Conservation (phyloP, 208 protist genomes). For the Strigomonas culicis region DNA sequence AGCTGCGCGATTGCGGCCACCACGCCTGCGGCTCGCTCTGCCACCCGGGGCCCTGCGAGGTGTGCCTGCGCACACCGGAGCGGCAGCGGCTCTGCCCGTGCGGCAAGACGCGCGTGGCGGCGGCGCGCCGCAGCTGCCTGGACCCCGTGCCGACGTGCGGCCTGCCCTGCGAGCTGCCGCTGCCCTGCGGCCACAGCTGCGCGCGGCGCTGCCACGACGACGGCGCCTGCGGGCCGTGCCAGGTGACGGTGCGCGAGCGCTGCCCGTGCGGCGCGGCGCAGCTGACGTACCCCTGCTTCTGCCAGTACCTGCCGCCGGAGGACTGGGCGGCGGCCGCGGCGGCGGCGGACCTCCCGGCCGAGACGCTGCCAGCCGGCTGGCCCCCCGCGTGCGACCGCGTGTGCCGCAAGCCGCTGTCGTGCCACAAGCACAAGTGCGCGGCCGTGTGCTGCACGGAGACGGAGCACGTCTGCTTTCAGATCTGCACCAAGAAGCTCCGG, state of each 20-base stretch:
- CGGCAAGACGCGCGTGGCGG: constrained; percentile 29
- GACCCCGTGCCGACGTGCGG: constrained; percentile 87
- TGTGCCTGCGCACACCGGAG: constrained; percentile 51
- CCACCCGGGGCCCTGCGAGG: constrained; percentile 70
- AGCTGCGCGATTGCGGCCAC: constrained; percentile 74
- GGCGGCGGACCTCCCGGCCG: constrained; percentile 10
- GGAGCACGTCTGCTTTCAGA: constrained; percentile 77
- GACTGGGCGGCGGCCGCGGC: constrained; percentile 47
- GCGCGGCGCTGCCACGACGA: constrained; percentile 71
- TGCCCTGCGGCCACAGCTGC: constrained; percentile 86
- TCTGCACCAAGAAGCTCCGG: constrained; percentile 78
- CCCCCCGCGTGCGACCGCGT: constrained; percentile 57
- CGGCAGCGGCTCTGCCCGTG: constrained; percentile 49
- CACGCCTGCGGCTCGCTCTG: constrained; percentile 76
- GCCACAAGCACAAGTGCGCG: constrained; percentile 83
- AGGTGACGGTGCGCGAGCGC: constrained; percentile 32
- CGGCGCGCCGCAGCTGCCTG: constrained; percentile 49
- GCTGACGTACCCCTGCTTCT: constrained; percentile 71
- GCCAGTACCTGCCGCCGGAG: constrained; percentile 49
- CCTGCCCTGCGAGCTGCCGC: constrained; percentile 60
- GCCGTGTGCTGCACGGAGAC: constrained; percentile 75
- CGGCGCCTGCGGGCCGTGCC: constrained; percentile 73
- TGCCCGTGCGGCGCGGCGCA: constrained; percentile 66
- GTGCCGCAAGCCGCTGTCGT: constrained; percentile 70
- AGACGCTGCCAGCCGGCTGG: constrained; percentile 24